Base-by-base conservation (phyloP, 2,329 filamentous ascomycete genomes). In the Dactylellina leptospora region DNA sequence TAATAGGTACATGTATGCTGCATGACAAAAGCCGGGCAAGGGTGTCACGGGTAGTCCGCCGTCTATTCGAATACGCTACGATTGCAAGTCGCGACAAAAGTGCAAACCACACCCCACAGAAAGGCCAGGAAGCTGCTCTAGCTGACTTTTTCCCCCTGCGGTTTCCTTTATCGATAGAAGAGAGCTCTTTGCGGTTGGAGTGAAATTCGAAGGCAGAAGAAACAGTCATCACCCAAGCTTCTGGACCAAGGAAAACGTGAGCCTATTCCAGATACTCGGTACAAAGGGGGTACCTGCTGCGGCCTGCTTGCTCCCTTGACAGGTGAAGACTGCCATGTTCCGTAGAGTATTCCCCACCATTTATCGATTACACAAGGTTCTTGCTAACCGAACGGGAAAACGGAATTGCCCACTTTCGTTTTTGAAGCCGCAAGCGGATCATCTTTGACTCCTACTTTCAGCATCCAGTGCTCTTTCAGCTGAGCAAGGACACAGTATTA, bases 341-440 rank as follows among this genome's bases (percentile, higher is more conserved):
- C 47, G 45, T 33, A 51, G 56, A 48, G 55, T 69, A 27, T 50
- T 42, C 45, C 42, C 44, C 45, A 53, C 36, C 53, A 25, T 45
- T 72, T 72, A 72, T 72, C 68, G 68, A 72, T 72, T 51, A 28
- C 27, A 53, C 56, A 63, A 51, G 66, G 36, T 62, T 42, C 4
- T 20, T 38, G 30, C 22, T 60, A 64, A 64, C 59, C 68, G 68
- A 72, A 51, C 68, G 68, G 68, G 59, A 61, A 23, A 70, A 55
- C 54, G 53, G 53, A 42, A 58, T 58, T 59, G 44, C 33, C 53
- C 61, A 58, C 1, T 25, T 47, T 66, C 23, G 33, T 50, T 53
- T 23, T 55, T 40, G 25, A 42, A 54, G 50, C 40, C 59, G 60
- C 42, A 51, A 59, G 28, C 40, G 47, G 53, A 54, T 53, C 25